phyloP scores from a whole-genome alignment of 768 basidiomycete genomes.

The Phaeotremella fagi region DNA sequence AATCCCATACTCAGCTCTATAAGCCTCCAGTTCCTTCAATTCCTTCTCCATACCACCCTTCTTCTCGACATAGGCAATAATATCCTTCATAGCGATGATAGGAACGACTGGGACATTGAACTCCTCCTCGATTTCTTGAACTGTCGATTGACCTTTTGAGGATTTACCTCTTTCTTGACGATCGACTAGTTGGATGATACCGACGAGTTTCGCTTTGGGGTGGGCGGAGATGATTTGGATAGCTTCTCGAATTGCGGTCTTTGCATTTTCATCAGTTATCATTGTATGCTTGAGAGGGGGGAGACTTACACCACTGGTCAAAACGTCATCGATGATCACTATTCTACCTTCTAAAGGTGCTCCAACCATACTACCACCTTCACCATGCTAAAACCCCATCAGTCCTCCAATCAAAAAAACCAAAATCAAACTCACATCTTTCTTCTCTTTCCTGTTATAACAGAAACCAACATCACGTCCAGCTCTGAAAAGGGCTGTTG shows the following conservation, averaged over 20 bases:
- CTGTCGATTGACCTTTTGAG: constrained; percentile 61
- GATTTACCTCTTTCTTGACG: constrained; percentile 77
- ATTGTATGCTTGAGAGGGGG: not conserved
- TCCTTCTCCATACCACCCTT: constrained; percentile 60
- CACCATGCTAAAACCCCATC: constrained; percentile 62
- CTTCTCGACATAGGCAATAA: constrained; percentile 76
- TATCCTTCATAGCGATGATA: constrained; percentile 77
- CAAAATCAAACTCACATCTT: constrained; percentile 54
- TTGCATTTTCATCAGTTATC: constrained; percentile 52
- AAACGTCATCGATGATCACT: constrained; percentile 90
- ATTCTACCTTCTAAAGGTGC: constrained; percentile 73
- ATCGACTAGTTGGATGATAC: constrained; percentile 81
- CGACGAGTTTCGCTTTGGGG: constrained; percentile 68
- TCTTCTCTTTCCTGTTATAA: constrained; percentile 91
- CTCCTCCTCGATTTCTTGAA: constrained; percentile 72
- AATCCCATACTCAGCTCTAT: constrained; percentile 66
- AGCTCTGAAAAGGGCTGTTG: constrained; percentile 66
- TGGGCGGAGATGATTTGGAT: constrained; percentile 65
- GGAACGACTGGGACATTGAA: constrained; percentile 69
- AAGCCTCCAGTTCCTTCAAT: constrained; percentile 67
- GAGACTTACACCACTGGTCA: constrained; percentile 56
- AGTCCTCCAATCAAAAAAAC: not conserved
- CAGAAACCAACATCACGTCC: constrained; percentile 69
- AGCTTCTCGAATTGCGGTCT: constrained; percentile 76
- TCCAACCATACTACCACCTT: constrained; percentile 88